phyloP scores from a whole-genome alignment of 2,329 filamentous ascomycete species.

The Rutstroemia sp. region DNA sequence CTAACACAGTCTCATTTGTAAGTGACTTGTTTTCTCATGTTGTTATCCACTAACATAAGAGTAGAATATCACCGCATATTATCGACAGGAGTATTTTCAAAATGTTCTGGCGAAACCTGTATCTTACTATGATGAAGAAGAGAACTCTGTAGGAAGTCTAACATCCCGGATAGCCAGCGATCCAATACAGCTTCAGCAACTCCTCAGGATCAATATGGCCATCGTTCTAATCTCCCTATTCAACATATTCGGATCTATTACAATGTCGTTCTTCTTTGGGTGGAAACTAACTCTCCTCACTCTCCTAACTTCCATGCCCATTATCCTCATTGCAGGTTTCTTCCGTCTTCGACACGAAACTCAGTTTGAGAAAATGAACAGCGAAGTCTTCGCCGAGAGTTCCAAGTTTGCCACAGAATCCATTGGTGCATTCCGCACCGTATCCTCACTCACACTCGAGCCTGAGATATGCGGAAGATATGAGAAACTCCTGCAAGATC shows the following conservation, averaged over 20 bases:
- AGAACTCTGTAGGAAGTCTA: slow-evolving; percentile 41
- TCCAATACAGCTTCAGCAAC: slow-evolving; percentile 41
- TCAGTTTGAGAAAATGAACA: slow-evolving; percentile 49
- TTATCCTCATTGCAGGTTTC: slow-evolving; percentile 38
- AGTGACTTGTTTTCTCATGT: slow-evolving; percentile 10
- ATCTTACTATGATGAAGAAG: slow-evolving; percentile 36
- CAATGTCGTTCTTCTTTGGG: slow-evolving; percentile 62
- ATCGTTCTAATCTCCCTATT: slow-evolving; percentile 58
- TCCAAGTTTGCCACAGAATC: slow-evolving; percentile 57
- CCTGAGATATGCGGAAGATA: slow-evolving; percentile 46
- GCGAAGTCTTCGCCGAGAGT: slow-evolving; percentile 50
- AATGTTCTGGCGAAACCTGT: slow-evolving; percentile 36
- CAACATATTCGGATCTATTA: slow-evolving; percentile 55
- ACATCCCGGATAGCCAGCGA: slow-evolving; percentile 40
- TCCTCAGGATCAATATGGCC: slow-evolving; percentile 41
- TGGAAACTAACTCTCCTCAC: slow-evolving; percentile 71
- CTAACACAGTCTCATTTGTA: slow-evolving; percentile 34
- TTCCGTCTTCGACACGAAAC: slow-evolving; percentile 45
- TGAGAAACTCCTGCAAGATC: slow-evolving; percentile 36
- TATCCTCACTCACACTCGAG: slow-evolving; percentile 55
- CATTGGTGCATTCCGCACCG: slow-evolving; percentile 56
- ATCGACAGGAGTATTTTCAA: slow-evolving; percentile 39
- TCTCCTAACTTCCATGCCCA: slow-evolving; percentile 48
- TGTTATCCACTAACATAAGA: neutral
- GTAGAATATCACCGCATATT: slow-evolving; percentile 29